Base-by-base conservation (phyloP, 2,329 filamentous ascomycete species). In the Colletotrichum agaves region DNA sequence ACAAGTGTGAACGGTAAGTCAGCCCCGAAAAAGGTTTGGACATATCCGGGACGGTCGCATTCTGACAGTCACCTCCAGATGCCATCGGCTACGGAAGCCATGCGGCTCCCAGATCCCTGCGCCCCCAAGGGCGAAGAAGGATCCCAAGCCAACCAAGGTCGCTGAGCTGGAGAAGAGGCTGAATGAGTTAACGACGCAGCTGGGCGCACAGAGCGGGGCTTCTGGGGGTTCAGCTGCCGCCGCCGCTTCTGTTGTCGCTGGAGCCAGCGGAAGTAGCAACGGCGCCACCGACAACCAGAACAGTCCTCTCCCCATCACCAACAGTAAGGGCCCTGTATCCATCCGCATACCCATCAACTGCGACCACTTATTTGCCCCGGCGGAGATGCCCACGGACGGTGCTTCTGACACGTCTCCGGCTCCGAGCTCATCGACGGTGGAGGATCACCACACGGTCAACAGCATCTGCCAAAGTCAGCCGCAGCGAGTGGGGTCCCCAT, bases 151-250 rank as follows among this genome's bases (percentile, higher is more conserved):
- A 15, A 85, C 82, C 17, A 77, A 83, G 52, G 83, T 86, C 44
- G 80, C 83, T 17, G 83, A 85, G 74, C 78, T 86, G 11, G 84
- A 86, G 74, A 82, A 81, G 73, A 78, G 83, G 1, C 78, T 86
- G 1, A 79, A 85, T 66, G 82, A 85, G 73, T 76, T 86, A 62
- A 83, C 82, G 3, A 81, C 81, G 1, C 81, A 83, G 56, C 78
- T 85, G 46, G 78, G 80, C 3, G 72, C 71, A 35, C 57, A 64
- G 60, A 46, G 17, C 61, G 69, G 21, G 62, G 23, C 49, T 46
- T 11, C 63, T 27, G 19, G 37, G 31, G 13, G 27, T 17, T n/a
- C 52, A 21, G 39, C 27, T 41, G 21, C 44, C 47, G 39, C 27
- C 58, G 11, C 47, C n/a, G 43, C 44, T 2, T 27, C 27, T 4